Evolutionary conservation across 805 yeast genomes (phyloP).

Genomic region (Tetrapisispora arboricola): DNA sequence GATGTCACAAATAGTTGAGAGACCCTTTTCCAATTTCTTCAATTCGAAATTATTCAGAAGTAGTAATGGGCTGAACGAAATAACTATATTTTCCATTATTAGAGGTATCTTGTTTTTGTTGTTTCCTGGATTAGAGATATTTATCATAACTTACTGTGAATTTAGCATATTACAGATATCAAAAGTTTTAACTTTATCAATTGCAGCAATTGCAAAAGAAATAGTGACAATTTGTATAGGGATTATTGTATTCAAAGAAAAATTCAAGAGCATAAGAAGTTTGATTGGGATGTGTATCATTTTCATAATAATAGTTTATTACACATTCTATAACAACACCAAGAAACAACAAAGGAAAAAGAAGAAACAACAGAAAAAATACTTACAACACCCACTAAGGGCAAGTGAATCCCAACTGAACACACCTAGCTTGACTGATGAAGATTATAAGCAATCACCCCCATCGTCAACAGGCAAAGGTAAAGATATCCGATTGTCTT

Average conservation of each 20-base stretch:
- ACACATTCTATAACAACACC: conserved; percentile 40
- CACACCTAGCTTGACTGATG: neutral
- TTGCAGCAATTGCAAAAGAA: conserved; percentile 92
- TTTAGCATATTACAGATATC: conserved; percentile 73
- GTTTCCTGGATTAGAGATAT: conserved; percentile 81
- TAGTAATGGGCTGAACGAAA: neutral
- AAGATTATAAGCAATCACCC: neutral
- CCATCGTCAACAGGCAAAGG: neutral
- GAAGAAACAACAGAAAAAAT: neutral
- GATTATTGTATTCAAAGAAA: conserved; percentile 62
- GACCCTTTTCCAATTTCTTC: conserved; percentile 30
- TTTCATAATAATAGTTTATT: conserved; percentile 68
- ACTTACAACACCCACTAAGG: neutral
- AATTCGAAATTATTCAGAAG: conserved; percentile 16
- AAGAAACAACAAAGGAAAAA: neutral
- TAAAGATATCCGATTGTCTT: neutral
- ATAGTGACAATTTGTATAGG: conserved; percentile 68
- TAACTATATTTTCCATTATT: conserved; percentile 30
- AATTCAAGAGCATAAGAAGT: conserved; percentile 49
- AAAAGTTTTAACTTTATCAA: conserved; percentile 72
- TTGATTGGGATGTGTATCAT: conserved; percentile 66
- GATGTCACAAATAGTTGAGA: conserved; percentile 63
- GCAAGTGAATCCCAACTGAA: neutral
- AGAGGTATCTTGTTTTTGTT: conserved; percentile 49
- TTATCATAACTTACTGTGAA: conserved; percentile 82